Percentiles rank a stretch among this genome's conserved stretches.
phyloP scores from a whole-genome alignment of 1,284 basidiomycete species.

The Rhizopogon hawkerae region DNA sequence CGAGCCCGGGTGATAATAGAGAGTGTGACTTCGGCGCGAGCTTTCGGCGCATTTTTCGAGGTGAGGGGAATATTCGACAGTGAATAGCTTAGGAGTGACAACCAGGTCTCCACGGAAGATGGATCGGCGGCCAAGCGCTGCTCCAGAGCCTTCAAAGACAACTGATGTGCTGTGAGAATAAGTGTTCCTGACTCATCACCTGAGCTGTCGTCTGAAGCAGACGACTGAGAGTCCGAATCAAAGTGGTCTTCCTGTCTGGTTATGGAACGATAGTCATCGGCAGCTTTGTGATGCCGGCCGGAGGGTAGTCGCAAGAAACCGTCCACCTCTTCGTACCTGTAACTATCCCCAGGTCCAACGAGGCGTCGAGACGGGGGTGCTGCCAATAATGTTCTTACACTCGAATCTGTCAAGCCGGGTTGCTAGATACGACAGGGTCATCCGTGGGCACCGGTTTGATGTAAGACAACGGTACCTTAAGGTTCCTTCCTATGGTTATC shows the following conservation, averaged over 20 bases:
- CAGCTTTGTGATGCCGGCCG: slow-evolving; percentile 23
- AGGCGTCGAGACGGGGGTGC: slow-evolving; percentile 43
- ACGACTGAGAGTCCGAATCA: slow-evolving; percentile 37
- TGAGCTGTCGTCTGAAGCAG: slow-evolving; percentile 28
- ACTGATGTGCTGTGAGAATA: slow-evolving; percentile 46
- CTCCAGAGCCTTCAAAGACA: slow-evolving; percentile 51
- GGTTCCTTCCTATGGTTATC: slow-evolving; percentile 39
- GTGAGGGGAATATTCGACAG: slow-evolving; percentile 47
- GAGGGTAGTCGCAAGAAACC: slow-evolving; percentile 56
- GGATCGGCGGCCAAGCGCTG: slow-evolving; percentile 44
- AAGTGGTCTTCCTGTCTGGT: slow-evolving; percentile 27
- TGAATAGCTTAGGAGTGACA: slow-evolving; percentile 55
- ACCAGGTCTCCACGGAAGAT: slow-evolving; percentile 49
- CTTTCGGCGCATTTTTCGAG: slow-evolving; percentile 57
- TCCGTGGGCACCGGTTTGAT: slow-evolving; percentile 7
- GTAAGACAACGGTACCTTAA: slow-evolving; percentile 34
- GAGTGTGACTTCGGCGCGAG: slow-evolving; percentile 60
- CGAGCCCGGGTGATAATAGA: slow-evolving; percentile 63
- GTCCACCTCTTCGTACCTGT: slow-evolving; percentile 52
- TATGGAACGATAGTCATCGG: slow-evolving; percentile 44
- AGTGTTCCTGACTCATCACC: slow-evolving; percentile 27
- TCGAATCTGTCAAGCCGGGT: slow-evolving; percentile 48
- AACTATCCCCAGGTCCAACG: slow-evolving; percentile 27
- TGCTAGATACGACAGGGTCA: slow-evolving; percentile 29
- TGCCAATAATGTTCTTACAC: slow-evolving; percentile 42